Evolutionary conservation across 306 rosid species (phyloP).

Genomic region (Castanopsis chinensis): DNA sequence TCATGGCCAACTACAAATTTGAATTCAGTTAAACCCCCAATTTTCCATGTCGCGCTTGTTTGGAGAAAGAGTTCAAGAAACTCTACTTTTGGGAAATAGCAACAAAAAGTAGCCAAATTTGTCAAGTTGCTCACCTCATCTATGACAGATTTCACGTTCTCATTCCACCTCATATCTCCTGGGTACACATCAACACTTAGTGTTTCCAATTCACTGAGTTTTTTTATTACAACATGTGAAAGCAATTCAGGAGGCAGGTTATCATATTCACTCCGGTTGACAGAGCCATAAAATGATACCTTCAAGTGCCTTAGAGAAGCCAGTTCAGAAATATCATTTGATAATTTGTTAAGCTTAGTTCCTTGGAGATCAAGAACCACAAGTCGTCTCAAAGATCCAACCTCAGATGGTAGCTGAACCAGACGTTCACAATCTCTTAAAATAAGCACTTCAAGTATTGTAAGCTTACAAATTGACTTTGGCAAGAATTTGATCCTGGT

Average conservation of each 20-base stretch:
- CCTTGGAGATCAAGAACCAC: constrained; percentile 8
- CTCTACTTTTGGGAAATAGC: not conserved
- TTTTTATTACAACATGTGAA: not conserved
- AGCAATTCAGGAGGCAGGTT: not conserved
- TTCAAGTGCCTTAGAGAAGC: not conserved
- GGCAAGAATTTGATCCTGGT: constrained; percentile 1
- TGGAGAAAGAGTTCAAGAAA: not conserved
- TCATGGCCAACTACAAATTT: constrained; percentile 3
- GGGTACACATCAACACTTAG: not conserved
- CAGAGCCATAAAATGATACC: not conserved
- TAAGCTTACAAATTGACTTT: not conserved
- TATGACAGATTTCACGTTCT: not conserved
- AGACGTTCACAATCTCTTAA: not conserved
- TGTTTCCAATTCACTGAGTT: not conserved
- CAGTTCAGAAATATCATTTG: not conserved
- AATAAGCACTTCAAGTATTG: not conserved
- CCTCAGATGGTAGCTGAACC: not conserved
- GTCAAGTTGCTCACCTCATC: not conserved
- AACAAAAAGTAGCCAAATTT: not conserved
- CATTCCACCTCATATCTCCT: not conserved
- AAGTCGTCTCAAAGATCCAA: not conserved
- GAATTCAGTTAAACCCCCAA: not conserved
- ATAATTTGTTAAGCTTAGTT: not conserved
- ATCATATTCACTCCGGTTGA: not conserved
- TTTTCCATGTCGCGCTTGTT: not conserved